Evolutionary conservation across 2,329 filamentous ascomycete species (phyloP), one percentile per base, ranked within the genome.

Genomic region (Penicillium sp.): DNA sequence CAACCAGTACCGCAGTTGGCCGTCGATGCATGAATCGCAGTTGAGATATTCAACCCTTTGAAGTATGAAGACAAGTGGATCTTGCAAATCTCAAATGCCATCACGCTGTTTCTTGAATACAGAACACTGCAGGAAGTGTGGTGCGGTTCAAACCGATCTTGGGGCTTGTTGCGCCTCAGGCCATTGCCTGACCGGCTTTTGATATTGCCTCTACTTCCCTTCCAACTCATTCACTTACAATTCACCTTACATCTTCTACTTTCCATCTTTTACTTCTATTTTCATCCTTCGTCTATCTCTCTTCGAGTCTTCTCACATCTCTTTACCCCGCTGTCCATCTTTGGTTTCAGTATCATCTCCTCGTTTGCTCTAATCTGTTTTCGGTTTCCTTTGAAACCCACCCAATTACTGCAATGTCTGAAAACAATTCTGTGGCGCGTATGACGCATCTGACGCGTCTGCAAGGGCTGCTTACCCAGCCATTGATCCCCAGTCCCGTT

Each of bases 381-480:
- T 31, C 10, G 15, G 19, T 24, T 24, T 32, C 28, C 15, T 40
- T 21, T 33, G 33, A 33, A 24, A 12, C 21, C 15, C 3, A 19
- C 13, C 22, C 28, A 19, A 39, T n/a, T 9, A 19, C 17, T 13
- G 9, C 19, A 19, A 49, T 49, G 47, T n/a, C 47, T 47, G 15
- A 2, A 4, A 9, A 13, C n/a, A n/a, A 33, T 19, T 7, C 28
- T 17, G 1, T 6, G 7, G 10, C 19, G 37, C n/a, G 4, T 24
- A n/a, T n/a, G n/a, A n/a, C n/a, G n/a, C n/a, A n/a, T n/a, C 8
- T 37, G 15, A 40, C 28, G n/a, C n/a, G 5, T 33, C 6, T 37
- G n/a, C 7, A 3, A 19, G 93, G 88, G 4, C 64, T 97, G 29
- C 75, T 97, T 40, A 88, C 88, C 1, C 83, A 80, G 61, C 95